phyloP scores from a whole-genome alignment of 495 filamentous ascomycete species.

The Xylaria palmicola region DNA sequence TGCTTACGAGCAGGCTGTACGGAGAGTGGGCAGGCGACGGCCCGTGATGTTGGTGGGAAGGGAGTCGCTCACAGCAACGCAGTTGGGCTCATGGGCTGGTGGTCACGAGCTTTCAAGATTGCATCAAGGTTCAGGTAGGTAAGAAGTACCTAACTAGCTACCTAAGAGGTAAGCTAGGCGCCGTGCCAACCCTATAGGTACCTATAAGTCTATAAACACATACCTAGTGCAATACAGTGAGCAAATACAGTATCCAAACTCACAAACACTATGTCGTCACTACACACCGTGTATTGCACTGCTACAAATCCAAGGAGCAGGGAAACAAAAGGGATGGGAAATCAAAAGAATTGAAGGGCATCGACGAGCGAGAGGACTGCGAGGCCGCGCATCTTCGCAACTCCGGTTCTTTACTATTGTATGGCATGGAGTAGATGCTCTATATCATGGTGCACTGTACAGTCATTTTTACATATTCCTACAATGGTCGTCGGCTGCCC shows the following conservation, averaged over 20 bases:
- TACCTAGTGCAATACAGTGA: too few species aligned
- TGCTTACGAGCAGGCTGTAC: not conserved
- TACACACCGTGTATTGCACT: too few species aligned
- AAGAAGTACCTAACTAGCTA: too few species aligned
- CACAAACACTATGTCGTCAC: too few species aligned
- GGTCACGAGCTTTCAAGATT: not conserved
- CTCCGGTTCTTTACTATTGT: not conserved
- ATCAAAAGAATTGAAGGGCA: too few species aligned
- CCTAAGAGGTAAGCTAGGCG: too few species aligned
- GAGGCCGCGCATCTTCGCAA: not conserved
- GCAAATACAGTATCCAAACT: too few species aligned
- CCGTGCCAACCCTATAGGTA: too few species aligned
- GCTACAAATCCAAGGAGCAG: too few species aligned
- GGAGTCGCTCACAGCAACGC: not conserved
- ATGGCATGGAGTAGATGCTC: constrained; percentile 9
- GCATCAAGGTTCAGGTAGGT: not conserved
- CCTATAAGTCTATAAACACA: too few species aligned
- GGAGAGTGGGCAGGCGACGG: not conserved
- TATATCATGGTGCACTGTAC: constrained; percentile 23
- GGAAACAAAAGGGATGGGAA: too few species aligned
- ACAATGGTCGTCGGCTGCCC: not conserved
- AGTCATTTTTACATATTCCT: constrained; percentile 26
- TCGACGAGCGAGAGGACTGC: too few species aligned
- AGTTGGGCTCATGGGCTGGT: not conserved
- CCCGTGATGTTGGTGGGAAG: not conserved